These are phyloP conservation scores for Phytophthora brassicae DNA, from an alignment of 352 stramenopile genomes.

Conservation along the genomic window DNA sequence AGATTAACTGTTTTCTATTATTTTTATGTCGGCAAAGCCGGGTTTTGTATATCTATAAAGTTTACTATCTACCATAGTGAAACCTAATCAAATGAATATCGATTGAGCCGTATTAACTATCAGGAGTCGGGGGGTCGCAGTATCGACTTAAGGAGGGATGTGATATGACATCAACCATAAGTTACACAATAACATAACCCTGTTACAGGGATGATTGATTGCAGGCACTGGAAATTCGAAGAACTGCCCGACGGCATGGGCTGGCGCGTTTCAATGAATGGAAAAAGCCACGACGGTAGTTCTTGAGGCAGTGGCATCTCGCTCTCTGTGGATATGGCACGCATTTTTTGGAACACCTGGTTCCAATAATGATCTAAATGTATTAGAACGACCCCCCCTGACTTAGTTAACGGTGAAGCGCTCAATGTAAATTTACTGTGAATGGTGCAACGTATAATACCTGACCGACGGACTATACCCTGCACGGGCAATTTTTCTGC, in stretches of 20 bases:
- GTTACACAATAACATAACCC: too few relatives aligned
- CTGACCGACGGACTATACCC: conserved; percentile 9
- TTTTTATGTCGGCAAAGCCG: too few relatives aligned
- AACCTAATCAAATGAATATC: too few relatives aligned
- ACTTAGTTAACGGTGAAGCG: neutral
- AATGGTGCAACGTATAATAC: conserved; percentile 9
- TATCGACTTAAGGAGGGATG: too few relatives aligned
- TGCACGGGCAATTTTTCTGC: neutral
- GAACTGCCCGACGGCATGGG: neutral
- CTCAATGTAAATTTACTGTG: neutral
- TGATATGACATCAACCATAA: too few relatives aligned
- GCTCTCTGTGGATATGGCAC: too few relatives aligned
- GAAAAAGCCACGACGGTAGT: neutral
- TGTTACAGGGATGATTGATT: too few relatives aligned
- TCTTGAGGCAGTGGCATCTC: neutral
- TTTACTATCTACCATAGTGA: too few relatives aligned
- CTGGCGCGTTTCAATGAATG: neutral
- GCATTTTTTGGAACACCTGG: neutral
- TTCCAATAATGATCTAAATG: neutral
- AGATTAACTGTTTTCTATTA: too few relatives aligned
- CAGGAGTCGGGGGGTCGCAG: too few relatives aligned
- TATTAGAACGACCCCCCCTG: neutral
- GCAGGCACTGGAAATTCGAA: conserved; percentile 5
- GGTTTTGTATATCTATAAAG: too few relatives aligned
- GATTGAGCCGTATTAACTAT: too few relatives aligned